Evolutionary conservation across 345 rosid species (phyloP).

Genomic region (Camelina hispida): DNA sequence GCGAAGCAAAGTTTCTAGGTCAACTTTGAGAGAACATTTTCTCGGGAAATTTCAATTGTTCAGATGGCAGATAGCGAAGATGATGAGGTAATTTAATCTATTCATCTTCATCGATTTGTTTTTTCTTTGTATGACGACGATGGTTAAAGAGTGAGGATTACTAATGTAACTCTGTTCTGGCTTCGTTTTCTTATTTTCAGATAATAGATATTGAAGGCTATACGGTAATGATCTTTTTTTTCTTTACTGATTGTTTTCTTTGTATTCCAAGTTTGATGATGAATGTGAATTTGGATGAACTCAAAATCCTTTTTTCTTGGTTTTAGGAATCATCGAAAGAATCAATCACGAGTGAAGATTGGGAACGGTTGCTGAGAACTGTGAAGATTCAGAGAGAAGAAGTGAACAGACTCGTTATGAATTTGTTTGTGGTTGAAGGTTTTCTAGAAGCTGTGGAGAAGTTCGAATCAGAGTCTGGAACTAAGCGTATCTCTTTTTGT

Average conservation of each 20-base stretch:
- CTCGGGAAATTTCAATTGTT: not conserved
- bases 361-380: conserved; percentile 73
- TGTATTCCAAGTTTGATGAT: not conserved
- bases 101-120: not conserved
- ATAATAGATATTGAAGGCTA: conserved; percentile 50
- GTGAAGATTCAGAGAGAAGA: conserved; percentile 80
- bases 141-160: not conserved
- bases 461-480: conserved; percentile 80
- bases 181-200: conserved; percentile 52
- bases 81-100: conserved; percentile 48
- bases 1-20: not conserved
- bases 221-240: conserved; percentile 44
- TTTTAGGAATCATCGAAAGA: too few species aligned
- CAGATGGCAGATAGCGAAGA: conserved; percentile 50
- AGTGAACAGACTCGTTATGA: conserved; percentile 87
- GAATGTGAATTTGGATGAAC: not conserved
- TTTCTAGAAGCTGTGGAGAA: conserved; percentile 77
- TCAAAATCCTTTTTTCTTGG: not conserved
- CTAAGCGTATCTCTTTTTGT: conserved; percentile 72
- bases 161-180: conserved; percentile 59
- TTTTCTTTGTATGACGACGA: not conserved
- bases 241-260: not conserved
- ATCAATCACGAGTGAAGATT: too few species aligned
- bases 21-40: not conserved
- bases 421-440: conserved; percentile 83